Base-by-base conservation (phyloP, 2,329 filamentous ascomycete genomes). In the Aspergillus sp. region DNA sequence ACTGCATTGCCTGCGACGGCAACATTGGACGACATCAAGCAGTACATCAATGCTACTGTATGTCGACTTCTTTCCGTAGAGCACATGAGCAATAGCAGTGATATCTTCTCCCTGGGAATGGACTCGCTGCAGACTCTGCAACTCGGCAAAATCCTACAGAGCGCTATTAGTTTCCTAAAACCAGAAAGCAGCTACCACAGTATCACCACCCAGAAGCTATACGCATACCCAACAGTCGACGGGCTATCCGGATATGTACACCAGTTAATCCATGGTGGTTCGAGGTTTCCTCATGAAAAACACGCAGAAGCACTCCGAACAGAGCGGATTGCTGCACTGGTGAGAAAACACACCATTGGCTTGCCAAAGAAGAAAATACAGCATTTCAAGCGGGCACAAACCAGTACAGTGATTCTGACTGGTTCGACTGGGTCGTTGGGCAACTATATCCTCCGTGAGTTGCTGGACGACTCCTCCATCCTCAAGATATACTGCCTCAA, bases 381-480 rank as follows among this genome's bases (percentile, higher is more conserved):
- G 27, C 4, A 40, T 46, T 28, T 52, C 54, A 7, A 50, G 50
- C 19, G 27, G 19, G 7, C 42, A 34, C 13, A 34, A 37, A 31
- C 50, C 33, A 49, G 51, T 27, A 48, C 37, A 12, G 48, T 68
- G 2, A 49, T 74, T 6, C 48, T 78, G 13, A 78, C 73, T 0
- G 76, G 73, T 10, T 72, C 69, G 5, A 78, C 75, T 0, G 75
- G 75, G 6, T 72, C 69, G 5, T 50, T 78, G 12, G 75, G 75
- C 0, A 70, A 65, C 4, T 75, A 77, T 51, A 58, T 77, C 33
- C 61, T 78, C 3, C 59, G 73, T 39, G 36, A 56, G 11, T 57
- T 74, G 19, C 49, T 66, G 2, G 45, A 43, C 8, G 57, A 59
- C 19, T 59, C 66, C 0, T 44, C 48, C 5, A 65, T 77, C 9